phyloP scores from a whole-genome alignment of 129 eudicot genomes.

The Calendula officinalis region DNA sequence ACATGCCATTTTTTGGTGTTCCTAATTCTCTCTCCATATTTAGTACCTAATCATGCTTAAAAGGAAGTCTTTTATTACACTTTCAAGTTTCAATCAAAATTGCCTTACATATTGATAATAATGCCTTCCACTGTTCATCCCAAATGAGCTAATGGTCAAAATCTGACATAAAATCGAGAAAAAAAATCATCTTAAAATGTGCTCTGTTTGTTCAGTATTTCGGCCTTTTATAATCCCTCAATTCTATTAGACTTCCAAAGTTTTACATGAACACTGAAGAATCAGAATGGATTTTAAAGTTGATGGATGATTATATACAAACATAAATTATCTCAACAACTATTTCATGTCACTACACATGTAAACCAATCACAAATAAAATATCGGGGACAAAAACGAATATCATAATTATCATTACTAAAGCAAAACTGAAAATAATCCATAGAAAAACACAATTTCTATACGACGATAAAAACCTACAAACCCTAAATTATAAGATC shows the following conservation, averaged over 20 bases:
- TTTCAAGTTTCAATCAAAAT: background rate
- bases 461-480: background rate
- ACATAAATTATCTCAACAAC: background rate
- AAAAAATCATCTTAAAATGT: background rate
- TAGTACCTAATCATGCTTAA: background rate
- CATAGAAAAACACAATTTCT: background rate
- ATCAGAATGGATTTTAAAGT: background rate
- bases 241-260: background rate
- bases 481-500: background rate
- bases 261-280: background rate
- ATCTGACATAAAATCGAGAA: background rate
- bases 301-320: too few species aligned
- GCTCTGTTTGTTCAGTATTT: background rate
- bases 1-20: constrained; percentile 8
- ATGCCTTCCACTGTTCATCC: background rate
- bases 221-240: background rate
- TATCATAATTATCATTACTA: constrained; percentile 1
- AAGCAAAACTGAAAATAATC: background rate
- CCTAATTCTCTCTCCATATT: constrained; percentile 10
- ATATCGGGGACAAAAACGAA: too few species aligned
- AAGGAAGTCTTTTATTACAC: background rate
- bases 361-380: constrained; percentile 5
- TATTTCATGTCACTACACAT: background rate
- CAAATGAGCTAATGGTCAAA: background rate
- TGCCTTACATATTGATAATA: background rate